Base-by-base conservation (phyloP, 768 basidiomycete genomes). In the Mrakia blollopis region DNA sequence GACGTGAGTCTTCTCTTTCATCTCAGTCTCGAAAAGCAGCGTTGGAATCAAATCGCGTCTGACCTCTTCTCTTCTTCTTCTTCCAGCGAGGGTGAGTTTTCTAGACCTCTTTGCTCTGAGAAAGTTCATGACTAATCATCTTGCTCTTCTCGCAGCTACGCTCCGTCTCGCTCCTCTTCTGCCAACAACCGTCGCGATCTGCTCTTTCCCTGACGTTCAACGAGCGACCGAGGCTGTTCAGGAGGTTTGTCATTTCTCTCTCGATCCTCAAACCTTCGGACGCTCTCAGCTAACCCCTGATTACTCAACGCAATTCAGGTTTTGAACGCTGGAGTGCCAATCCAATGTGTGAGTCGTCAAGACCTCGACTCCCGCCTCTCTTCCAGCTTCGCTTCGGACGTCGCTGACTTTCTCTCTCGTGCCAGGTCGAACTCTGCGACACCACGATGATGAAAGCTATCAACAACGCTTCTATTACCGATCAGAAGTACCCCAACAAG, bases 101-200 rank as follows among this genome's bases (percentile, higher is more conserved):
- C 47, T 50, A 0, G 3, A 1, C 18, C 47, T 1, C 16, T 18
- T 50, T 18, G 13, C 2, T 50, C 10, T n/a, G n/a, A n/a, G n/a
- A n/a, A n/a, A n/a, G n/a, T 50, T 50, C 47, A 14, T 50, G 14
- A 4, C 47, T 3, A 4, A 50, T 50, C 2, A 50, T 21, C 21
- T 21, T 1, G 0, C 47, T 2, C 47, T 50, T 50, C 2, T 50
- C 6, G 28, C 70, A 41, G 93, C 89, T 6, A 97, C 94, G 0
- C 84, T 97, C 30, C 87, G 92, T 39, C 87, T 97, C 7, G 88
- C 92, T 1, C 94, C 94, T 11, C 80, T 89, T 1, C 80, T 95
- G 4, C 93, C 93, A 0, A 92, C 91, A 5, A 90, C 89, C 79
- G 93, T 95, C 50, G 93, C 92, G 0, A 90, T 97, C 84, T 92